Conservation (phyloP, 2,329 filamentous ascomycete genomes). For the Fusarium compactum region DNA sequence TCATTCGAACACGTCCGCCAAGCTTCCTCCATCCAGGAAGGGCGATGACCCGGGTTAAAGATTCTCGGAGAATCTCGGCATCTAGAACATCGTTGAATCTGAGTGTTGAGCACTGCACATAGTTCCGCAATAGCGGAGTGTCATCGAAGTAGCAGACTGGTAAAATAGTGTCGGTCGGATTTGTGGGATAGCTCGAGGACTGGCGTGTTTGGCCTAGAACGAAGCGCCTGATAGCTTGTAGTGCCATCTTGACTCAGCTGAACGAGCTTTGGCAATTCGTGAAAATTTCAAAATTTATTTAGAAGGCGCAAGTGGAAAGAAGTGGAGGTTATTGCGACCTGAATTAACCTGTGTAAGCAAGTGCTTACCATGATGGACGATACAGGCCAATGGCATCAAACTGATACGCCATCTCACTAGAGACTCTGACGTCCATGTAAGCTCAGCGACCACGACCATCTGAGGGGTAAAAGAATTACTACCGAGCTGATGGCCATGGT, state of each 20-base stretch:
- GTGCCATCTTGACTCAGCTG: background rate
- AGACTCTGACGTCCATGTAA: background rate
- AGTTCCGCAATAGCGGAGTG: slow-evolving; percentile 16
- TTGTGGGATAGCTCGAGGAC: slow-evolving; percentile 1
- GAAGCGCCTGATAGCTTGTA: slow-evolving; percentile 4
- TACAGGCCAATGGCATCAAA: background rate
- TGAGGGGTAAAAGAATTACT: background rate
- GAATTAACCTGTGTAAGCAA: background rate
- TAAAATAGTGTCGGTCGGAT: slow-evolving; percentile 19
- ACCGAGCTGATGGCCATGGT: background rate
- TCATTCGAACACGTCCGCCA: slow-evolving; percentile 50
- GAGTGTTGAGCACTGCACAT: slow-evolving; percentile 16
- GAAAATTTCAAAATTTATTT: accelerated
- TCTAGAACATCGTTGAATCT: slow-evolving; percentile 49
- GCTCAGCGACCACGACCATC: background rate
- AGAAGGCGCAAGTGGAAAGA: background rate
- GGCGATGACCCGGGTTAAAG: slow-evolving; percentile 23
- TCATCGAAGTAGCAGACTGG: slow-evolving; percentile 28
- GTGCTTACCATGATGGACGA: background rate
- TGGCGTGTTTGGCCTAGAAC: slow-evolving; percentile 12
- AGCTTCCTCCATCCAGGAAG: slow-evolving; percentile 59
- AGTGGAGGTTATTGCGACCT: background rate
- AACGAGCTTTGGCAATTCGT: accelerated
- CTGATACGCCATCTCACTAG: too few species aligned
- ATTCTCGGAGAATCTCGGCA: slow-evolving; percentile 48